Evolutionary conservation across 2,329 filamentous ascomycete genomes (phyloP).

Genomic region (Pseudogymnoascus sp.): DNA sequence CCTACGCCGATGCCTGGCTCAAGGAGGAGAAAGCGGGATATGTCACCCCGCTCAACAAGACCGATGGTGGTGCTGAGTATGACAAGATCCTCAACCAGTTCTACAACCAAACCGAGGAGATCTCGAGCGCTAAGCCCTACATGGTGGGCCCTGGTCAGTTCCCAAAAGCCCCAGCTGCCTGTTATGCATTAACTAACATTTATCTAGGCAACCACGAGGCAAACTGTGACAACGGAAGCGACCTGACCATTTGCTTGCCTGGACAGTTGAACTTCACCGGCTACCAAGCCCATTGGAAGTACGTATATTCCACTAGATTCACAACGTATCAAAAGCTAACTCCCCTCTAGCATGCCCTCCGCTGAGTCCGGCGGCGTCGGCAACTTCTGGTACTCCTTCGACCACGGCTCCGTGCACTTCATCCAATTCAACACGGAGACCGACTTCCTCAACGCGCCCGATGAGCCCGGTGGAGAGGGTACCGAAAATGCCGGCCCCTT

Average conservation of each 20-base stretch:
- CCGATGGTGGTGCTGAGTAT: slow-evolving; percentile 25
- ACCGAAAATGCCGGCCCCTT: slow-evolving; percentile 41
- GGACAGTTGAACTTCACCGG: slow-evolving; percentile 53
- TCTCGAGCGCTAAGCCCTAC: slow-evolving; percentile 44
- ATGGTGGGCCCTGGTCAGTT: slow-evolving; percentile 32
- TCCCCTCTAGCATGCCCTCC: slow-evolving; percentile 42
- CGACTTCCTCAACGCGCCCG: slow-evolving; percentile 42
- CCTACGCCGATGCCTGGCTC: slow-evolving; percentile 51
- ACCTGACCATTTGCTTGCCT: slow-evolving; percentile 35
- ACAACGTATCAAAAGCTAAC: slow-evolving; percentile 22
- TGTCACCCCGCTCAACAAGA: not conserved
- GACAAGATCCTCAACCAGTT: slow-evolving; percentile 48
- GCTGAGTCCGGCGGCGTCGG: slow-evolving; percentile 35
- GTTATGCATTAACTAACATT: slow-evolving; percentile 37
- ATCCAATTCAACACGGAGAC: slow-evolving; percentile 44
- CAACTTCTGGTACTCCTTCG: slow-evolving; percentile 44
- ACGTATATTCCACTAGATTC: slow-evolving; percentile 11
- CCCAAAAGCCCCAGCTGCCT: slow-evolving; percentile 20
- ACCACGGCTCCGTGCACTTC: slow-evolving; percentile 33
- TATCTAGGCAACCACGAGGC: slow-evolving; percentile 50
- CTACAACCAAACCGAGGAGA: slow-evolving; percentile 44
- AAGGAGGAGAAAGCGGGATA: slow-evolving; percentile 9
- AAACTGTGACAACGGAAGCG: slow-evolving; percentile 37
- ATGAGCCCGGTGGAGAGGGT: slow-evolving; percentile 25
- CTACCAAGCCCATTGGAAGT: slow-evolving; percentile 28